Base-by-base conservation (phyloP, 495 filamentous ascomycete genomes). In the Hyaloscypha variabilis region DNA sequence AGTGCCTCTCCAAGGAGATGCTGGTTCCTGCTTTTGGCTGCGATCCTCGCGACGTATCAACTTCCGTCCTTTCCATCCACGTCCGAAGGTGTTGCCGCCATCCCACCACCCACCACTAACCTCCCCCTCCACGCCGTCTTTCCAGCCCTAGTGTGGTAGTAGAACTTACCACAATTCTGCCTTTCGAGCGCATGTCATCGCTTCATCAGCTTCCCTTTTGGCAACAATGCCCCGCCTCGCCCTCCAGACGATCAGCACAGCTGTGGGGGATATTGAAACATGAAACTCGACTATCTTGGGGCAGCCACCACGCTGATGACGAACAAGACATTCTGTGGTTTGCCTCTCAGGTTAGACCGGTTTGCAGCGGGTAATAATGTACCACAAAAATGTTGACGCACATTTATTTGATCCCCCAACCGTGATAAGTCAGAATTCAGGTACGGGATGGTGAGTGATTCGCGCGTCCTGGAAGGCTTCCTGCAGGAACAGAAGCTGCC, bases 401-500 rank as follows among this genome's bases (percentile, higher is more conserved):
- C 58, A 42, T 66, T 14, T 24, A 5, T n/a, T 46, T 51, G 46
- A 31, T 31, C 51, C 49, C 31, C 51, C 36, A 53, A 21, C 29
- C 46, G 53, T 34, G 55, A 50, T 68, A 31, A 51, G 19, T 60
- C 51, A 23, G 23, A 54, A 42, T 34, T 58, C 42, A 62, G 57
- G 31, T 59, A 57, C 56, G 39, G 39, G 39, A 46, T 10, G 39
- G 39, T 34, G 31, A 23, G 63, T 25, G 50, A 31, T 26, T 36
- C 13, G 24, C 13, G 17, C 23, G 4, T 8, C 42, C 26, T 21
- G 24, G 17, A 59, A 67, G 68, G 58, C 56, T 70, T 42, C 46
- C 60, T 70, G 68, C 68, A 70, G 68, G 68, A 64, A 70, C 68
- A 49, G 54, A 64, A 42, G 25, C 36, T 39, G 28, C 24, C 30